Evolutionary conservation across 164 flowering plant genomes (phyloP).

Genomic region (Aristolochia fimbriata): DNA sequence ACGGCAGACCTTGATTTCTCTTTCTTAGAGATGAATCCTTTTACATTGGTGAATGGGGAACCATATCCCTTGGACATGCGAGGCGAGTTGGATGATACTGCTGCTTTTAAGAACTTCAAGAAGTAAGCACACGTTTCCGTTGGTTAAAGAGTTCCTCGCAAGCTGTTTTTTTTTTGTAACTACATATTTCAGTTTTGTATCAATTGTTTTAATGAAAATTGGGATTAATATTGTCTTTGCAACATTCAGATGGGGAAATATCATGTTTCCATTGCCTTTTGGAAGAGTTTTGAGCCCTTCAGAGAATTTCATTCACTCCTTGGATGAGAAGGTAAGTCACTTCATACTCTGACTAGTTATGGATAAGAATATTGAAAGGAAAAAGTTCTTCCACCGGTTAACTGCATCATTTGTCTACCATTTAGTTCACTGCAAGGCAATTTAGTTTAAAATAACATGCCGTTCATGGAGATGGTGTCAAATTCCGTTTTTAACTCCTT

Average conservation of each 20-base stretch:
- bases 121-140: slow-evolving; percentile 35
- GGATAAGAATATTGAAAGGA: no score
- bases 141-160: not conserved
- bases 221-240: not conserved
- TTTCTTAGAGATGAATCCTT: slow-evolving; percentile 92
- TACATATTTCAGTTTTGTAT: not conserved
- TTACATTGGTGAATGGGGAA: slow-evolving; percentile 71
- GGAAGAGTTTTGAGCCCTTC: slow-evolving; percentile 83
- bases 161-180: not conserved
- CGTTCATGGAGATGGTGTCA: no score
- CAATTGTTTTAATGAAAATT: not conserved
- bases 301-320: slow-evolving; percentile 58
- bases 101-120: slow-evolving; percentile 84
- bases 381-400: no score
- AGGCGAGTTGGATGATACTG: slow-evolving; percentile 91
- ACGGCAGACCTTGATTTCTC: slow-evolving; percentile 74
- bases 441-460: no score
- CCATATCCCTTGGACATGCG: slow-evolving; percentile 92
- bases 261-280: slow-evolving; percentile 84
- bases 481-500: no score
- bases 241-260: slow-evolving; percentile 62
- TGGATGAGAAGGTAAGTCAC: slow-evolving; percentile 75
- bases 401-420: no score
- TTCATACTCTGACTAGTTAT: not conserved
- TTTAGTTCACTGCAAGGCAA: no score